phyloP scores from a whole-genome alignment of 352 stramenopile genomes.

The Globisporangium viniferum region DNA sequence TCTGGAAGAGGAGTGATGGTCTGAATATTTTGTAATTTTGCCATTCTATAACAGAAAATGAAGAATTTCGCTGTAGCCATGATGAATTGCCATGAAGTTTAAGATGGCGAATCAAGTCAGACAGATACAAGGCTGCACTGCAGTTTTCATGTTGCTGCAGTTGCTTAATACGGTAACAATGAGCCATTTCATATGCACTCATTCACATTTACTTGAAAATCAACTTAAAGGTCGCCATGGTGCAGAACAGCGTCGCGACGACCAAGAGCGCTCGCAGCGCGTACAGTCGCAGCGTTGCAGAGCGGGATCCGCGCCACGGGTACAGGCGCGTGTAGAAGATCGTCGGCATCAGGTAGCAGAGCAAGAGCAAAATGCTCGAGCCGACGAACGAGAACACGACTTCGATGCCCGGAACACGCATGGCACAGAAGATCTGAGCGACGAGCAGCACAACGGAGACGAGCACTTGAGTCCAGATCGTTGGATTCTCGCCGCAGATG shows the following conservation, averaged over 20 bases:
- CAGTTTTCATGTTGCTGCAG: background rate
- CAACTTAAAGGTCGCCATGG: slow-evolving; percentile 52
- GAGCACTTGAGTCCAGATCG: slow-evolving; percentile 22
- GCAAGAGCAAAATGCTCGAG: slow-evolving; percentile 63
- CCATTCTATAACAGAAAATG: background rate
- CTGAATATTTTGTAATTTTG: slow-evolving; percentile 1
- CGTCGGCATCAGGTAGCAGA: slow-evolving; percentile 70
- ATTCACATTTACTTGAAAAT: slow-evolving; percentile 13
- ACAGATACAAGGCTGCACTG: background rate
- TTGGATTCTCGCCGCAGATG: slow-evolving; percentile 21
- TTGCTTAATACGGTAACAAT: background rate
- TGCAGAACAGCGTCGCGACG: slow-evolving; percentile 52
- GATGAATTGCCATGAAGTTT: background rate
- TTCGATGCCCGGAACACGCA: slow-evolving; percentile 53
- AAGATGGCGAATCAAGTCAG: background rate
- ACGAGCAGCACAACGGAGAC: slow-evolving; percentile 44
- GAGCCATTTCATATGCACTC: background rate
- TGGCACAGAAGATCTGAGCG: slow-evolving; percentile 45
- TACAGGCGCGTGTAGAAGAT: slow-evolving; percentile 54
- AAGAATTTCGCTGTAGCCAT: background rate
- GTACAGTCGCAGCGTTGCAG: slow-evolving; percentile 25
- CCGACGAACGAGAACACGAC: slow-evolving; percentile 80
- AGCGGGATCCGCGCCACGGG: slow-evolving; percentile 34
- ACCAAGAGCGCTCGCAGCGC: slow-evolving; percentile 27
- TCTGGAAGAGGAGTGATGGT: slow-evolving; percentile 12